Evolutionary conservation across 305 asterid species (phyloP).

Genomic region (Andrographis paniculata): DNA sequence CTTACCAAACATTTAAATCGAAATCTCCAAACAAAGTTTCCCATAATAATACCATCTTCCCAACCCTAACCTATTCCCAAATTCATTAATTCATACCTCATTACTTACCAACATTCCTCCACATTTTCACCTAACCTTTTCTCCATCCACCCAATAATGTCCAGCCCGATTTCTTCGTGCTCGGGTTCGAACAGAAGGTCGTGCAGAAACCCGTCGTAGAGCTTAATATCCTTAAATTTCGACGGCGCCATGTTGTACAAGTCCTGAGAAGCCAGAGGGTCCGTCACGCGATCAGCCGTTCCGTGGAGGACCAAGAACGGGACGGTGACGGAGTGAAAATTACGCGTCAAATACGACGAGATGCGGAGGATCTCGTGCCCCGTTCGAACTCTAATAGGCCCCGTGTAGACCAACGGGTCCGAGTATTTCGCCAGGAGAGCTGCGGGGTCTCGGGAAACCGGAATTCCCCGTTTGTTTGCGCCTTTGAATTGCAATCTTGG

Average conservation of each 20-base stretch:
- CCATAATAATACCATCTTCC: no score
- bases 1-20: neutral
- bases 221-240: slow-evolving; percentile 71
- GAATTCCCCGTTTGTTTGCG: slow-evolving; percentile 90
- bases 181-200: slow-evolving; percentile 98
- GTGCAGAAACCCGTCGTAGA: slow-evolving; percentile 85
- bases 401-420: slow-evolving; percentile 94
- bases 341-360: slow-evolving; percentile 63
- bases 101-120: neutral
- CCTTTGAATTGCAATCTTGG: slow-evolving; percentile 98
- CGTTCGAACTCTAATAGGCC: slow-evolving; percentile 89
- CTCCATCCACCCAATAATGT: slow-evolving; percentile 93
- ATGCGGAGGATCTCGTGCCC: slow-evolving; percentile 96
- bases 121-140: slow-evolving; percentile 25
- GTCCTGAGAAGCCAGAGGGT: slow-evolving; percentile 92
- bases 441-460: slow-evolving; percentile 96
- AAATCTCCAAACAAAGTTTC: no score
- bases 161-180: slow-evolving; percentile 80
- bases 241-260: slow-evolving; percentile 87
- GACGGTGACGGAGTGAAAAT: slow-evolving; percentile 59
- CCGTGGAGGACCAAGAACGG: slow-evolving; percentile 98
- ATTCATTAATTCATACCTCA: no score
- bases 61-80: no score
- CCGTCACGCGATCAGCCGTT: slow-evolving; percentile 90
- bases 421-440: slow-evolving; percentile 93